Evolutionary conservation across 2,329 filamentous ascomycete species (phyloP), one percentile per base, ranked within the genome.

Genomic region (Calonectria fujianensis): DNA sequence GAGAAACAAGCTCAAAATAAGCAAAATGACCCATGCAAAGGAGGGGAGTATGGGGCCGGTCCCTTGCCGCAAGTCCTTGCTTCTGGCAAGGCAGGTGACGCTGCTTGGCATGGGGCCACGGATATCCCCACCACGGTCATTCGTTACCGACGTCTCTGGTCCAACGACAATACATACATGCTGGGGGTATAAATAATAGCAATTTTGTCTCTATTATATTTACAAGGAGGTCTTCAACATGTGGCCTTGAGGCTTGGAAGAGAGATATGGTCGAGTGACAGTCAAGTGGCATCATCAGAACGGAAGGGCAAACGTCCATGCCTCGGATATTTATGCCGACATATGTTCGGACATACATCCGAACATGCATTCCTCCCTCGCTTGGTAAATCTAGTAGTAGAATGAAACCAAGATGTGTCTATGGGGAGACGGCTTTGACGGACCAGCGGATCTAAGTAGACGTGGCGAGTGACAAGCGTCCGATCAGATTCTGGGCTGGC

Each of bases 81-180:
- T 29, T 29, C 32, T 29, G 57, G n/a, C 57, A 8, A 41, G 57
- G 8, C 37, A 20, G 57, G 14, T 39, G 57, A 39, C 37, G 24
- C 24, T 41, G 35, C 35, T 14, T 61, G 24, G 57, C 57, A 63
- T 63, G 57, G 57, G 35, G 57, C 37, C 35, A 18, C 57, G 24
- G 24, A 63, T 29, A 63, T 63, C 57, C 37, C 57, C 57, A 63
- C 57, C n/a, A 29, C 35, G 37, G 37, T 20, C 41, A 41, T 63
- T 63, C n/a, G 39, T 41, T 10, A 29, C 37, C 32, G 57, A 63
- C 7, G n/a, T 41, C 57, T 63, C 24, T 8, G 29, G 14, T 35
- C 50, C 4, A 4, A 27, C 57, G 13, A 11, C 57, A 61, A 63
- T 63, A 35, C 11, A 18, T 29, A 31, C 35, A 39, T 41, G 57